phyloP scores from a whole-genome alignment of 805 yeast species.

The Yarrowia keelungensis region DNA sequence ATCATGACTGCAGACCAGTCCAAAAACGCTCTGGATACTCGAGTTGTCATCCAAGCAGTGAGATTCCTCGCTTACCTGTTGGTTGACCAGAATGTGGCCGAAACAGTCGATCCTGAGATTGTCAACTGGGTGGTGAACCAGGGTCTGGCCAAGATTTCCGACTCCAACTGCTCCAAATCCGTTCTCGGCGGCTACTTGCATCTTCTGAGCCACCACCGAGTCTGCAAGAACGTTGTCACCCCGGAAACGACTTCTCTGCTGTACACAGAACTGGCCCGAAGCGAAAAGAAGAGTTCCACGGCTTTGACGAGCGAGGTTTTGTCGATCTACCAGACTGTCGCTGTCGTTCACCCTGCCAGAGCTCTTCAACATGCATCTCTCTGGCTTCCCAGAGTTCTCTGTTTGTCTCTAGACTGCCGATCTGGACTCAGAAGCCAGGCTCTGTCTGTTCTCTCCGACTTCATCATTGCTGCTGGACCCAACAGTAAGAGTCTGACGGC shows the following conservation, averaged over 20 bases:
- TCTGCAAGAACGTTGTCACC: slow-evolving; percentile 15
- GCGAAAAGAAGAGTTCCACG: slow-evolving; percentile 27
- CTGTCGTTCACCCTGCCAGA: background rate
- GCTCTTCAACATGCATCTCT: slow-evolving; percentile 22
- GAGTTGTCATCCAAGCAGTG: slow-evolving; percentile 30
- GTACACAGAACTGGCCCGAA: slow-evolving; percentile 16
- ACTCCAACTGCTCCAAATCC: slow-evolving; percentile 20
- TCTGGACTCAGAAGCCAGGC: slow-evolving; percentile 23
- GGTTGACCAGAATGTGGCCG: slow-evolving; percentile 14
- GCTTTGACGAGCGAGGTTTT: slow-evolving; percentile 30
- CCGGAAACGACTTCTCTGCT: slow-evolving; percentile 17
- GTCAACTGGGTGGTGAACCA: slow-evolving; percentile 29
- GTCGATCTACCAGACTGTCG: slow-evolving; percentile 17
- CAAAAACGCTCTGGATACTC: slow-evolving; percentile 28
- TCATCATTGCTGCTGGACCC: slow-evolving; percentile 13
- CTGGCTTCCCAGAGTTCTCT: slow-evolving; percentile 27
- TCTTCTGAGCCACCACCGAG: slow-evolving; percentile 36
- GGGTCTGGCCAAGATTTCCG: slow-evolving; percentile 8
- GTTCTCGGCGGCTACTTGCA: slow-evolving; percentile 34
- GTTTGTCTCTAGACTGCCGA: slow-evolving; percentile 9
- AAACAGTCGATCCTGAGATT: slow-evolving; percentile 12
- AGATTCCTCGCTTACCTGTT: slow-evolving; percentile 23
- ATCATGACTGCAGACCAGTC: slow-evolving; percentile 26
- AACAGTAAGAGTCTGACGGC: slow-evolving; percentile 11
- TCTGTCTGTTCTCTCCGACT: slow-evolving; percentile 4